Evolutionary conservation across 1,139 yeast species (phyloP), one percentile per base, ranked within the genome.

Genomic region (Geotrichum reessii): DNA sequence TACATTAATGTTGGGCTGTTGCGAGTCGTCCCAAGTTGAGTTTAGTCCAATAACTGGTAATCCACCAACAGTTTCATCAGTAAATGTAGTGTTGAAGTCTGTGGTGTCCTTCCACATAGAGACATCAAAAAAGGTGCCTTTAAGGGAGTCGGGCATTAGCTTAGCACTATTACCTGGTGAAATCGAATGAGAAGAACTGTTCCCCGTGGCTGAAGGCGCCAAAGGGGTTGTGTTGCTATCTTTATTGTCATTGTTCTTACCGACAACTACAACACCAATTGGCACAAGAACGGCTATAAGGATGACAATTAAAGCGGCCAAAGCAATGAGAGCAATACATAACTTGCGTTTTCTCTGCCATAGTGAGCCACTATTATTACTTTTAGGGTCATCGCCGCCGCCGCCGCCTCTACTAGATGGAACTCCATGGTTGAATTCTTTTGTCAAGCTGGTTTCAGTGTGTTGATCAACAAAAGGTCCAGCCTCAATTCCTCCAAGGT

Each of bases 51-150:
- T 73, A 4, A 73, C 57, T 3, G 72, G 63, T 40, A 73, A 63
- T 1, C 74, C 76, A 1, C 75, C 76, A 17, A 73, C 74, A n/a
- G 68, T 67, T 27, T 61, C 70, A 47, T 63, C 62, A 2, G 76
- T 73, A 58, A 65, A 73, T 1, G 76, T 73, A n/a, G 70, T 64
- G 60, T 73, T 73, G 60, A 73, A 73, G 53, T 67, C 76, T 0
- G 65, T 63, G 17, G 55, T 65, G 54, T 71, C 74, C 50, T 67
- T 59, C 76, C 76, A 73, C 2, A 73, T 73, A 2, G 67, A 58
- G 4, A 68, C 61, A 55, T 73, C 75, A 27, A 70, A 65, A 8
- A 67, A 59, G 3, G 73, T 64, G 21, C 70, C 71, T 27, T 62
- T 62, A 19, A 69, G 69, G 47, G 61, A 57, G 6, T 61, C 61